A percentile compares a stretch with the other conserved stretches of the same genome.
phyloP scores from a whole-genome alignment of 192 early-diverging fungal genomes.

The Dimargaris cristalligena region DNA sequence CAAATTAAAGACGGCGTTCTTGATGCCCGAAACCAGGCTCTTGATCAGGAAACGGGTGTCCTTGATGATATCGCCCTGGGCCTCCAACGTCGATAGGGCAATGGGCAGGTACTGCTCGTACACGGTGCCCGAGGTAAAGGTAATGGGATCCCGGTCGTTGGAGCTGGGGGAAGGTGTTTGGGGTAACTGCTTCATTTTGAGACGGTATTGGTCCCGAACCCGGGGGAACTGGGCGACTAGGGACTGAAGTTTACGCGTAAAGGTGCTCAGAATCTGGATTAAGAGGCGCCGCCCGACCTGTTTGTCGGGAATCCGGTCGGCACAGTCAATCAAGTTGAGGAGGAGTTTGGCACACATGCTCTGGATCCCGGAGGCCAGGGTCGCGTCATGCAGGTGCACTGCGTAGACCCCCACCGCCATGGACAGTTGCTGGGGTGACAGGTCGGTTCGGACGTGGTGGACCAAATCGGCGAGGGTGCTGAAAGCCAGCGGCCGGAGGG shows the following conservation, averaged over 20 bases:
- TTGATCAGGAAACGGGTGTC: slow-evolving; percentile 78
- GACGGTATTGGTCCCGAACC: background rate
- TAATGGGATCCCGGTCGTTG: background rate
- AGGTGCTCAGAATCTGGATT: slow-evolving; percentile 71
- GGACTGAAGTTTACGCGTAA: slow-evolving; percentile 26
- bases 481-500: slow-evolving; percentile 79
- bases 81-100: background rate
- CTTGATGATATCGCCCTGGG: slow-evolving; percentile 25
- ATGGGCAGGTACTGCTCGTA: slow-evolving; percentile 6
- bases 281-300: slow-evolving; percentile 48
- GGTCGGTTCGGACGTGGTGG: slow-evolving; percentile 79
- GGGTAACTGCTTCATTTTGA: too few relatives aligned
- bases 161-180: background rate
- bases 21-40: slow-evolving; percentile 76
- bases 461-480: slow-evolving; percentile 92
- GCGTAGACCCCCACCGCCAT: slow-evolving; percentile 83
- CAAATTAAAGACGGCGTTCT: slow-evolving; percentile 58
- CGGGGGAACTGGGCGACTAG: background rate
- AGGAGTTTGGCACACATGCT: slow-evolving; percentile 94
- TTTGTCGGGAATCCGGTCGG: slow-evolving; percentile 50
- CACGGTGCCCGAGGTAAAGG: background rate
- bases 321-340: slow-evolving; percentile 76
- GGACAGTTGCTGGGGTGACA: slow-evolving; percentile 63
- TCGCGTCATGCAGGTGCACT: slow-evolving; percentile 77
- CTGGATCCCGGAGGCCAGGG: slow-evolving; percentile 81